Percentiles rank a stretch among this genome's conserved stretches.
Conservation (phyloP, 495 filamentous ascomycete species). For the Talaromyces trachyspermus region DNA sequence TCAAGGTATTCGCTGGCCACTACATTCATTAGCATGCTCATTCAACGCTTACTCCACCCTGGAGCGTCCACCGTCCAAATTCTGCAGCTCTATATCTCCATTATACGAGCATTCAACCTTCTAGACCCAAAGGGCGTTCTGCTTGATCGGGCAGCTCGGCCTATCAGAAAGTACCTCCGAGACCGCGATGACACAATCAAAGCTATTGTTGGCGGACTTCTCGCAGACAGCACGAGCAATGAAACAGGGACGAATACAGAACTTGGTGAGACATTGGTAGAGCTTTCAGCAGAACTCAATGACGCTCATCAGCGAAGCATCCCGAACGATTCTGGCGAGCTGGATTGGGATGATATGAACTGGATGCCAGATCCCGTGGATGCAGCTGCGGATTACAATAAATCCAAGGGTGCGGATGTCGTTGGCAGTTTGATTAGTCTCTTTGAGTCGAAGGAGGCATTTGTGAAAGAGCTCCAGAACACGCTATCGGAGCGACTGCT, state of each 20-base stretch:
- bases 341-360: slow-evolving; percentile 83
- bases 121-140: slow-evolving; percentile 89
- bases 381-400: slow-evolving; percentile 83
- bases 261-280: slow-evolving; percentile 51
- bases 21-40: slow-evolving; percentile 60
- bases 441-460: slow-evolving; percentile 78
- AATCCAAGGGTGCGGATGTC: slow-evolving; percentile 84
- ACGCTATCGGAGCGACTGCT: slow-evolving; percentile 79
- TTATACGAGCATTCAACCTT: slow-evolving; percentile 83
- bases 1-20: slow-evolving; percentile 58
- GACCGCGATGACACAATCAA: slow-evolving; percentile 90
- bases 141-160: slow-evolving; percentile 73
- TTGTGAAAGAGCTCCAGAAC: slow-evolving; percentile 86
- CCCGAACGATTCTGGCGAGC: slow-evolving; percentile 52
- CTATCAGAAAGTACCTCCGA: slow-evolving; percentile 78
- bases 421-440: slow-evolving; percentile 82
- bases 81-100: slow-evolving; percentile 79
- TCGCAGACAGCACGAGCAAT: slow-evolving; percentile 56
- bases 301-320: slow-evolving; percentile 46
- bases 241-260: slow-evolving; percentile 26
- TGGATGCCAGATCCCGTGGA: slow-evolving; percentile 93
- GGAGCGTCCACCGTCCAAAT: slow-evolving; percentile 87
- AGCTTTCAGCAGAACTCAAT: slow-evolving; percentile 68
- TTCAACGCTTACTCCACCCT: slow-evolving; percentile 72
- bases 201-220: slow-evolving; percentile 76